These are phyloP conservation scores for Ascomycota sp. DNA, from an alignment of 2,329 filamentous ascomycete species.

Conservation along the genomic window DNA sequence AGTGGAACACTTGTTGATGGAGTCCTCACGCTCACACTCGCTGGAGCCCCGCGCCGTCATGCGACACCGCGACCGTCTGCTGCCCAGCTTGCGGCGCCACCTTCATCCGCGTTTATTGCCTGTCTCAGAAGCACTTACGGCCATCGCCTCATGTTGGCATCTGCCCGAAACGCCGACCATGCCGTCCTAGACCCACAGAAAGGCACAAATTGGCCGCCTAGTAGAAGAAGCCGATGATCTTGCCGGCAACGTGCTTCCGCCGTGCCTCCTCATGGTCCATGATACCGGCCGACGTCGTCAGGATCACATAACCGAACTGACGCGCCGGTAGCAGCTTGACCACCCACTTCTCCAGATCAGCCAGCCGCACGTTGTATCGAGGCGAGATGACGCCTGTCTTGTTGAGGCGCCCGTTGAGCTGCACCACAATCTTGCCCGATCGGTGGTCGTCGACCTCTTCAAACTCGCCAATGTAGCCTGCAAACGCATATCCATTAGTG, in stretches of 20 bases:
- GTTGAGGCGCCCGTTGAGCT: conserved; percentile 96
- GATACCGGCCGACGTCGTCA: conserved; percentile 97
- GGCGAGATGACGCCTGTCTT: conserved; percentile 99
- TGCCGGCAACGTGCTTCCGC: conserved; percentile 96
- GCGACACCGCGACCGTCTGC: too few relatives aligned
- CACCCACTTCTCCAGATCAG: conserved; percentile 98
- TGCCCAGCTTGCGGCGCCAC: too few relatives aligned
- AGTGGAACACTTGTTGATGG: too few relatives aligned
- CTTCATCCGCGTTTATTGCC: too few relatives aligned
- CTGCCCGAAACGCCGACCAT: conserved; percentile 17
- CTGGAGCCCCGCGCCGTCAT: too few relatives aligned
- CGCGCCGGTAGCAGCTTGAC: conserved; percentile 95
- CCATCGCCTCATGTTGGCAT: conserved; percentile 17
- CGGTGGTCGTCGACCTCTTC: conserved; percentile 99
- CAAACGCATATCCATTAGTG: conserved; percentile 33
- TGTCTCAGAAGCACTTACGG: conserved; percentile 3
- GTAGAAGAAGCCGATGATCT: conserved; percentile 99
- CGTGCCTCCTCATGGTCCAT: conserved; percentile 99
- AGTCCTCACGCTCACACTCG: too few relatives aligned
- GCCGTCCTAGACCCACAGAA: conserved; percentile 10
- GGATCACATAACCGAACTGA: conserved; percentile 99
- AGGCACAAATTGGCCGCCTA: conserved; percentile 23
- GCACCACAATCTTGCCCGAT: conserved; percentile 98
- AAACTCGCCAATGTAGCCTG: conserved; percentile 98
- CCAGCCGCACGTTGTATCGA: conserved; percentile 97